Evolutionary conservation across 768 basidiomycete species (phyloP).

Genomic region (Trametes coccinea): DNA sequence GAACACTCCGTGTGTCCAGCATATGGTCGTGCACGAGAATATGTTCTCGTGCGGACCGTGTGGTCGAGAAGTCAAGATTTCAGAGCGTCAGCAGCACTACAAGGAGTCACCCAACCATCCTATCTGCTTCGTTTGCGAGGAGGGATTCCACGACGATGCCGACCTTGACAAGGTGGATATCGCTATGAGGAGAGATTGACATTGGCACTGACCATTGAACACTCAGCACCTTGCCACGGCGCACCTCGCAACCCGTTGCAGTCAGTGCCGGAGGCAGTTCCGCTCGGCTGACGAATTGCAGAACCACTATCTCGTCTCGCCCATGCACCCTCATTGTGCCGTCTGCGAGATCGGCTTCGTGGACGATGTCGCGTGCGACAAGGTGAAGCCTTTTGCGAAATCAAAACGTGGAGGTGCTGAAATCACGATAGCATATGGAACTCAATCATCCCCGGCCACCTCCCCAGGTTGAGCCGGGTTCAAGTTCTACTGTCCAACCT

Average conservation of each 20-base stretch:
- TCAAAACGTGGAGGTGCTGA: too few relatives aligned
- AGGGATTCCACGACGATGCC: constrained; percentile 14
- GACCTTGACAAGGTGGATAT: background rate
- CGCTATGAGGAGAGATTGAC: too few relatives aligned
- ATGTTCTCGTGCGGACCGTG: constrained; percentile 9
- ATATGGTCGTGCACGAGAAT: background rate
- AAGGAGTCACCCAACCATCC: constrained; percentile 17
- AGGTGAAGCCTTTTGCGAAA: constrained; percentile 1
- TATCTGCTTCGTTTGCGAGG: constrained; percentile 15
- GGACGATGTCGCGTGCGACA: constrained; percentile 16
- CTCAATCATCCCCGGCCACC: constrained; percentile 13
- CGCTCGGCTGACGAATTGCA: constrained; percentile 5
- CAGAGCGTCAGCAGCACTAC: constrained; percentile 18
- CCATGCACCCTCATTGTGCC: constrained; percentile 26
- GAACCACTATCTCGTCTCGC: constrained; percentile 17
- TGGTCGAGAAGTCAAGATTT: background rate
- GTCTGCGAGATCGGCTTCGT: constrained; percentile 26
- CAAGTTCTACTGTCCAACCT: background rate
- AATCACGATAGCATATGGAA: constrained; percentile 7
- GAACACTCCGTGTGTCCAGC: background rate
- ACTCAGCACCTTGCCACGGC: constrained; percentile 12
- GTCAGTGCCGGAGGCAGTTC: constrained; percentile 17
- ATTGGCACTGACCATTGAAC: too few relatives aligned
- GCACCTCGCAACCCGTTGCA: constrained; percentile 14
- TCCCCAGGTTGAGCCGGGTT: background rate